phyloP scores from a whole-genome alignment of 2,329 filamentous ascomycete genomes.

The Cladosporium colombiae region DNA sequence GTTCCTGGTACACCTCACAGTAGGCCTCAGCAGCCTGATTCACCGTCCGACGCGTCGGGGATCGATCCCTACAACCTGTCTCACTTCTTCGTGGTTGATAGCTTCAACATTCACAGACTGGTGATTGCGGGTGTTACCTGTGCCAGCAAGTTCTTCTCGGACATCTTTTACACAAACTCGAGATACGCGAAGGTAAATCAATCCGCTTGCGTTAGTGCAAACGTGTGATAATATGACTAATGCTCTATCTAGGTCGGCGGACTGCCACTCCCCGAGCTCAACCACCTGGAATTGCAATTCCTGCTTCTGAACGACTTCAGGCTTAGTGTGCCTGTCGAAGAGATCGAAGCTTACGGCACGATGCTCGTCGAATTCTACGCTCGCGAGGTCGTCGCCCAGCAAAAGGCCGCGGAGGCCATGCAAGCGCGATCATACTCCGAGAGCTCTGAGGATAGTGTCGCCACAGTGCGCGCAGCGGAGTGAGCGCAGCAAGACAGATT shows the following conservation, averaged over 20 bases:
- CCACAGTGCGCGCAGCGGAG: constrained; percentile 31
- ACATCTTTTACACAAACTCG: constrained; percentile 99
- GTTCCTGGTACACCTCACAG: constrained; percentile 42
- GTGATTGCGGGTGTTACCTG: constrained; percentile 97
- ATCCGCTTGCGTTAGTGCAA: constrained; percentile 21
- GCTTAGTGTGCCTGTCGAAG: constrained; percentile 87
- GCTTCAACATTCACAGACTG: constrained; percentile 96
- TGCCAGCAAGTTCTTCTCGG: constrained; percentile 98
- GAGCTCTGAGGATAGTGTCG: constrained; percentile 35
- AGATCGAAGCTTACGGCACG: constrained; percentile 94
- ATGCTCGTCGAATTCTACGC: constrained; percentile 99
- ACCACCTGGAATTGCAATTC: constrained; percentile 95
- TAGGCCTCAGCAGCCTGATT: constrained; percentile 34
- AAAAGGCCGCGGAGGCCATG: constrained; percentile 43
- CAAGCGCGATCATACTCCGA: constrained; percentile 34
- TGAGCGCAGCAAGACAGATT: background rate
- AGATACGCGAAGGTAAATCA: constrained; percentile 90
- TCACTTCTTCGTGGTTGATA: constrained; percentile 91
- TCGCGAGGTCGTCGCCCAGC: constrained; percentile 75
- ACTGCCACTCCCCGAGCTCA: constrained; percentile 85
- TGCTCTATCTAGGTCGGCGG: constrained; percentile 84
- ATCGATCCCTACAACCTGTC: constrained; percentile 57
- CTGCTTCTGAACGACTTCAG: constrained; percentile 94
- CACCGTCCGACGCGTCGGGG: constrained; percentile 38
- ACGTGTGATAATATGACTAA: too few relatives aligned